Evolutionary conservation across 768 basidiomycete genomes (phyloP).

Genomic region (Collybiopsis luxurians): DNA sequence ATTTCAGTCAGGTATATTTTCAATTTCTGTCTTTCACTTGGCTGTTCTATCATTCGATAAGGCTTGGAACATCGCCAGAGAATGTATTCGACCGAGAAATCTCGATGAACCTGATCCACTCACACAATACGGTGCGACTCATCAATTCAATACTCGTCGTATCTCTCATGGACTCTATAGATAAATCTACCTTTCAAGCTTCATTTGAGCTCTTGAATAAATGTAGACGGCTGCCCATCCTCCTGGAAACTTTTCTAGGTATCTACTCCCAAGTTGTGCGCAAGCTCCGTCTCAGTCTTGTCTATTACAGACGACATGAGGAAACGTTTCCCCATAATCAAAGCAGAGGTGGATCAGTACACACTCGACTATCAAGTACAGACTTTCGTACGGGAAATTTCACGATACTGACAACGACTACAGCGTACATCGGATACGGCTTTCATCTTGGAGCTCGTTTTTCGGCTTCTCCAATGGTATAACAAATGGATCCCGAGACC

Average conservation of each 20-base stretch:
- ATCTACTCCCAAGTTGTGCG: constrained; percentile 15
- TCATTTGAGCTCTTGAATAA: constrained; percentile 61
- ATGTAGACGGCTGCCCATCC: constrained; percentile 55
- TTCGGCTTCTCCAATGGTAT: constrained; percentile 69
- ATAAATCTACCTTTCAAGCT: constrained; percentile 45
- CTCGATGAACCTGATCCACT: constrained; percentile 33
- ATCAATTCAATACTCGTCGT: constrained; percentile 9
- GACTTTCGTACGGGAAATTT: not conserved
- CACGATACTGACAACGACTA: not conserved
- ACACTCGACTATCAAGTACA: constrained; percentile 65
- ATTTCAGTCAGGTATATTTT: constrained; percentile 53
- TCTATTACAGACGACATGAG: constrained; percentile 64
- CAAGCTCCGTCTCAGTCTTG: not conserved
- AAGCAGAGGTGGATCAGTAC: constrained; percentile 53
- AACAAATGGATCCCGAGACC: constrained; percentile 66
- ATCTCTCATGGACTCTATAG: constrained; percentile 20
- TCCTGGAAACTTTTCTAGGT: constrained; percentile 76
- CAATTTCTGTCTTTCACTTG: not conserved
- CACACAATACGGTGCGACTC: not conserved
- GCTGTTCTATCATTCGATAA: constrained; percentile 22
- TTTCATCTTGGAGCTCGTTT: constrained; percentile 52
- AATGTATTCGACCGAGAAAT: constrained; percentile 55
- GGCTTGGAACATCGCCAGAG: constrained; percentile 60
- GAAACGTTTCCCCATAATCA: constrained; percentile 54
- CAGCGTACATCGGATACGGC: constrained; percentile 47